phyloP scores from a whole-genome alignment of 1,284 basidiomycete genomes.

The Wolfiporia cocos region DNA sequence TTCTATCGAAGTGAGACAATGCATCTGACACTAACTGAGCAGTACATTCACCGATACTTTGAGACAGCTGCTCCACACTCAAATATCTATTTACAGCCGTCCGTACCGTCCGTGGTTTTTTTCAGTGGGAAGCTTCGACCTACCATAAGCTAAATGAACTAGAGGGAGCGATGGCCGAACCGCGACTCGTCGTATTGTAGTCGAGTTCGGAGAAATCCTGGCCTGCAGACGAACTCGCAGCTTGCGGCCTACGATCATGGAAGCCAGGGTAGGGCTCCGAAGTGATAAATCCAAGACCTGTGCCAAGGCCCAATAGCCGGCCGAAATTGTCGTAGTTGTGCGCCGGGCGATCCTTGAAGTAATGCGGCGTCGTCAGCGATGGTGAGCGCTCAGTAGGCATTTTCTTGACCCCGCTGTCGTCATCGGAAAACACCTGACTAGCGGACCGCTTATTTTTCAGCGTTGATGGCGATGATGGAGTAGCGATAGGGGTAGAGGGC shows the following conservation, averaged over 20 bases:
- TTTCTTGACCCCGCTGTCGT: conserved; percentile 5
- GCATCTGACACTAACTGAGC: too few species aligned
- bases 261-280: conserved; percentile 10
- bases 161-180: too few species aligned
- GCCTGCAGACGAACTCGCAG: conserved; percentile 1
- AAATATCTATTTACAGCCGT: too few species aligned
- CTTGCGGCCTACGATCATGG: conserved; percentile 3
- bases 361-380: background rate
- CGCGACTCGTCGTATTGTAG: too few species aligned
- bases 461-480: background rate
- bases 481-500: background rate
- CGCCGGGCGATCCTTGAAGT: conserved; percentile 1
- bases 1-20: too few species aligned
- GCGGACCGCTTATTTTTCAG: conserved; percentile 6
- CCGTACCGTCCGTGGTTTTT: too few species aligned
- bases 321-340: conserved; percentile 5
- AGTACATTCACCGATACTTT: too few species aligned
- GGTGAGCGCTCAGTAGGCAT: too few species aligned
- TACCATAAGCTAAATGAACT: conserved; percentile 8
- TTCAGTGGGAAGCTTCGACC: background rate
- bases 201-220: too few species aligned
- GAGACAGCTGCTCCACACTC: too few species aligned
- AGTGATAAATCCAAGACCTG: conserved; percentile 8
- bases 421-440: conserved; percentile 6
- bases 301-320: conserved; percentile 7